A percentile compares a stretch with the other conserved stretches of the same genome.
Conservation (phyloP, 2,329 filamentous ascomycete species). For the Pseudofabraea citricarpa region DNA sequence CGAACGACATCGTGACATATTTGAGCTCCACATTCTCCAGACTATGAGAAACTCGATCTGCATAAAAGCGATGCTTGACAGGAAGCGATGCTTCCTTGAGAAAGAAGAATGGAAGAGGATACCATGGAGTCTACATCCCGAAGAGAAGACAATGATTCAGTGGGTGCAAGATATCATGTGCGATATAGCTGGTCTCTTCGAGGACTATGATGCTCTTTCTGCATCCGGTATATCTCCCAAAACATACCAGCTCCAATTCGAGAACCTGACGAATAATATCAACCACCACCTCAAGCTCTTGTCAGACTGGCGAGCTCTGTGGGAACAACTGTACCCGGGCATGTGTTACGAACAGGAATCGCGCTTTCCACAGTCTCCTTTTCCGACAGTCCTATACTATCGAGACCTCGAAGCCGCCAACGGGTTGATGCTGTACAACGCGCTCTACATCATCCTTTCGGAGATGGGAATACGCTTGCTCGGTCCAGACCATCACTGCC, state of each 20-base stretch:
- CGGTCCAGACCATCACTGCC: not conserved
- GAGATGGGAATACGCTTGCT: conserved; percentile 1
- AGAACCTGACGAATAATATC: not conserved
- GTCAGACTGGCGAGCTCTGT: conserved; percentile 3
- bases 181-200: conserved; percentile 7
- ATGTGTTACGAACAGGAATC: not conserved
- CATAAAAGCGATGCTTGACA: not conserved
- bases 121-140: conserved; percentile 5
- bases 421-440: conserved; percentile 4
- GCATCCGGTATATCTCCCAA: not conserved
- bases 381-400: conserved; percentile 2
- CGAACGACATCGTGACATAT: not conserved
- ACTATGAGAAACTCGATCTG: conserved; percentile 2
- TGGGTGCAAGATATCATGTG: conserved; percentile 7
- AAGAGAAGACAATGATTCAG: not conserved
- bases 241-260: not conserved
- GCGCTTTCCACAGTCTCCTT: not conserved
- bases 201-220: conserved; percentile 2
- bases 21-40: conserved; percentile 3
- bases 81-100: conserved; percentile 9
- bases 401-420: not conserved
- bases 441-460: conserved; percentile 3
- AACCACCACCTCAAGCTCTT: not conserved
- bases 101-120: conserved; percentile 6
- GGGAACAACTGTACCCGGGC: conserved; percentile 2